A percentile compares a stretch with the other conserved stretches of the same genome.
Evolutionary conservation across 2,329 filamentous ascomycete species (phyloP).

Genomic region (Fusarium metavorans): DNA sequence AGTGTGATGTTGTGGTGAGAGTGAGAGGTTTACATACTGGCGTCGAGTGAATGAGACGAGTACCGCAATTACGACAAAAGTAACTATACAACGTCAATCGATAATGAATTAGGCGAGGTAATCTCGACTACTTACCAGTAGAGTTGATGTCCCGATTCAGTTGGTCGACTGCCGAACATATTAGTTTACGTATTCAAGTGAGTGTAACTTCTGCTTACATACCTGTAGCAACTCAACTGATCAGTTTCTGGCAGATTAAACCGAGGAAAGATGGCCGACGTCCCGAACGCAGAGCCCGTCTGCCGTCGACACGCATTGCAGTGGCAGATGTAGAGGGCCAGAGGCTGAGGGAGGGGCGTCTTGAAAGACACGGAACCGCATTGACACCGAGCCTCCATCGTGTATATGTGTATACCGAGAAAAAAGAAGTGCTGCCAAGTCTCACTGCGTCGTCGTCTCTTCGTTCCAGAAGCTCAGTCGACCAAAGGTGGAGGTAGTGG

Average conservation of each 20-base stretch:
- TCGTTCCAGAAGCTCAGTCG: not conserved
- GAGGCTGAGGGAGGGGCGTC: slow-evolving; percentile 69
- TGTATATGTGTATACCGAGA: not conserved
- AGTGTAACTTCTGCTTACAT: not conserved
- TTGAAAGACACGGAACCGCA: slow-evolving; percentile 73
- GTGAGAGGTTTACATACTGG: slow-evolving; percentile 55
- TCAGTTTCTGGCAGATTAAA: slow-evolving; percentile 67
- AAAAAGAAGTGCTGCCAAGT: not conserved
- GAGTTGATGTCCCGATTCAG: slow-evolving; percentile 66
- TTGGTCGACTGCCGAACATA: slow-evolving; percentile 61
- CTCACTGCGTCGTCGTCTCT: not conserved
- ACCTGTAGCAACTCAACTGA: slow-evolving; percentile 66
- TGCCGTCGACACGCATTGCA: slow-evolving; percentile 75
- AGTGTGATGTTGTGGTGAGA: slow-evolving; percentile 10
- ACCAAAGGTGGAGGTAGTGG: not conserved
- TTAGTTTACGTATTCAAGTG: not conserved
- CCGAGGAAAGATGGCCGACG: slow-evolving; percentile 77
- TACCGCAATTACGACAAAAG: slow-evolving; percentile 76
- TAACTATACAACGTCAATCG: slow-evolving; percentile 57
- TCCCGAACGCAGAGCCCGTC: slow-evolving; percentile 74
- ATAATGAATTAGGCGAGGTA: not conserved
- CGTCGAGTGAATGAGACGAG: slow-evolving; percentile 72
- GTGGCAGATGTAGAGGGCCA: slow-evolving; percentile 79
- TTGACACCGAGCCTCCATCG: slow-evolving; percentile 72
- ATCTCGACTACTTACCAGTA: slow-evolving; percentile 61